Base-by-base conservation (phyloP, 805 yeast species). In the Yamadazyma scolyti region DNA sequence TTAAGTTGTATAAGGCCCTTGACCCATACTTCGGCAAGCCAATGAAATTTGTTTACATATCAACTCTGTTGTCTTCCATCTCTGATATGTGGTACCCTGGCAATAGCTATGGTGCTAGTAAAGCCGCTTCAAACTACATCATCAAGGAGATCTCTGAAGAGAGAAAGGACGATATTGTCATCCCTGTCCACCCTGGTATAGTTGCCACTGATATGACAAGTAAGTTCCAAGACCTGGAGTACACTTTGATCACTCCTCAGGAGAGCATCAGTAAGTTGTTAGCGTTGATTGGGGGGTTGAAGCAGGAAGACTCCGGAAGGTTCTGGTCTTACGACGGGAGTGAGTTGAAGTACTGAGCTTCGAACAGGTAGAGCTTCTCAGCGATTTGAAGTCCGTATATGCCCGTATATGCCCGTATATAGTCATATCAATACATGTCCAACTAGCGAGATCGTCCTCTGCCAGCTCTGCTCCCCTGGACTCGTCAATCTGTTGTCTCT, bases 101-200 rank as follows among this genome's bases (percentile, higher is more conserved):
- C 16, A 10, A 15, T 23, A 43, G 52, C 5, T 61, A 61, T 35
- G 55, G 54, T 7, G 44, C 45, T 3, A 58, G 67, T 6, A 63
- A 65, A 34, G 59, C 62, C 2, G 62, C 61, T 0, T 28, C 57
- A 14, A 59, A 58, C 41, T 54, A 42, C 40, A 34, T 52, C 14
- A 39, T 43, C 9, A 48, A 39, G 26, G 48, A 48, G 13, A 22
- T 61, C 21, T 37, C 53, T 23, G 10, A 16, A 22, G 66, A 31
- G 12, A 30, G 27, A 30, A 25, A 25, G 20, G 61, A 28, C 31
- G 56, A 47, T 37, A 53, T 44, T 6, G 51, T 57, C 25, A 39
- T 60, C 15, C 40, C 64, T n/a, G 9, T 61, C 8, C 64, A 61
- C 29, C 73, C 73, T 1, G 71, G 71, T 21, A 19, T 51, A 8